phyloP scores from a whole-genome alignment of 495 filamentous ascomycete genomes.

The Aspergillus wentii region DNA sequence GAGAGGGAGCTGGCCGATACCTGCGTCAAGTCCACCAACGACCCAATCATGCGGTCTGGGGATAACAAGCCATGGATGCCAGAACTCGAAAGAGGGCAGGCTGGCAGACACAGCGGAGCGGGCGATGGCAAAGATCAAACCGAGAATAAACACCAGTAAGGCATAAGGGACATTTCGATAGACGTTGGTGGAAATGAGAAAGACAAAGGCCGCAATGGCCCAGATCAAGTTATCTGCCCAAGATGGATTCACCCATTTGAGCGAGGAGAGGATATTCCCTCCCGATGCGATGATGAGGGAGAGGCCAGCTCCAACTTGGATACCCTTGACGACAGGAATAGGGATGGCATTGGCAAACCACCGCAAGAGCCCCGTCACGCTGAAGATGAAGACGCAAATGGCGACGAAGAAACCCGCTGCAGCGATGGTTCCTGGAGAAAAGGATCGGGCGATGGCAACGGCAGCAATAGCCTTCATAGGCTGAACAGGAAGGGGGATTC shows the following conservation, averaged over 20 bases:
- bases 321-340: constrained; percentile 83
- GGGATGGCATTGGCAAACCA: constrained; percentile 71
- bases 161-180: constrained; percentile 68
- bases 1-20: constrained; percentile 80
- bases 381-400: constrained; percentile 66
- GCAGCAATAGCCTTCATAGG: constrained; percentile 93
- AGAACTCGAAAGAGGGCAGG: constrained; percentile 45
- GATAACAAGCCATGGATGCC: constrained; percentile 39
- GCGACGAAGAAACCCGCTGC: constrained; percentile 77
- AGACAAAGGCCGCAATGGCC: constrained; percentile 63
- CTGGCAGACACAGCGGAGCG: constrained; percentile 24
- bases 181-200: constrained; percentile 58
- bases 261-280: constrained; percentile 51
- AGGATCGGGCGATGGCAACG: constrained; percentile 66
- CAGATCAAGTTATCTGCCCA: constrained; percentile 71
- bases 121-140: constrained; percentile 53
- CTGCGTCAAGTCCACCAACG: constrained; percentile 50
- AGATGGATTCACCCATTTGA: constrained; percentile 53
- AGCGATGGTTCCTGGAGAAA: constrained; percentile 62
- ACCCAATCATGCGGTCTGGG: constrained; percentile 43
- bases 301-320: constrained; percentile 87
- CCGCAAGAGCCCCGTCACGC: constrained; percentile 65
- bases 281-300: constrained; percentile 72
- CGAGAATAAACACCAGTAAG: constrained; percentile 61
- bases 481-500: constrained; percentile 81